A percentile compares a stretch with the other conserved stretches of the same genome.
phyloP scores from a whole-genome alignment of 2,329 filamentous ascomycete genomes.

The Colletotrichum sp. region DNA sequence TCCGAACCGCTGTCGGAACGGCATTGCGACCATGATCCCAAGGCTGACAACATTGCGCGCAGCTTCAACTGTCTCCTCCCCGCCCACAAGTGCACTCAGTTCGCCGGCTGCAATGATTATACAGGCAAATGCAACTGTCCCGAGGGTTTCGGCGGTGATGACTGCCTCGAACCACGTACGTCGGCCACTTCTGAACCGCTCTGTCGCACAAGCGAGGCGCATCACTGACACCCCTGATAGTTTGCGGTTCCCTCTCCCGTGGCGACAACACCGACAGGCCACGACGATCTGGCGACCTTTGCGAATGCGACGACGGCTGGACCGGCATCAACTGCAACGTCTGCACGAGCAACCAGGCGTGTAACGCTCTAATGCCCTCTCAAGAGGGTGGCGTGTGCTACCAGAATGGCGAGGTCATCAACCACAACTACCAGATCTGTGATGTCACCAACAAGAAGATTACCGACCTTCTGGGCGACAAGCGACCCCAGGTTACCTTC shows the following conservation, averaged over 20 bases:
- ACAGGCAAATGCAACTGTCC: constrained; percentile 95
- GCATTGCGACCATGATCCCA: not conserved
- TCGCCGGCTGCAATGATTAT: constrained; percentile 83
- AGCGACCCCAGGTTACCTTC: constrained; percentile 93
- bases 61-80: constrained; percentile 99
- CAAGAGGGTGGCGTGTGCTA: constrained; percentile 88
- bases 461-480: constrained; percentile 79
- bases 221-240: constrained; percentile 36
- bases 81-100: constrained; percentile 90
- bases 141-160: constrained; percentile 89
- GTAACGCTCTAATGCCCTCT: constrained; percentile 85
- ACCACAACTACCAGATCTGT: constrained; percentile 97
- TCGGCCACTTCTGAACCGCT: not conserved
- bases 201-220: not conserved
- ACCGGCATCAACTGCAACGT: constrained; percentile 98
- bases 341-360: constrained; percentile 82
- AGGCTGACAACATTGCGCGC: constrained; percentile 29
- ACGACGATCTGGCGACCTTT: constrained; percentile 69
- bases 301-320: constrained; percentile 93
- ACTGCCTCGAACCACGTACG: constrained; percentile 83
- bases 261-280: constrained; percentile 82
- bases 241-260: constrained; percentile 87
- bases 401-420: constrained; percentile 85
- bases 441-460: constrained; percentile 98
- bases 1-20: not conserved